A percentile compares a stretch with the other conserved stretches of the same genome.
Conservation (phyloP, 352 stramenopile species). For the Globisporangium ultimum region DNA sequence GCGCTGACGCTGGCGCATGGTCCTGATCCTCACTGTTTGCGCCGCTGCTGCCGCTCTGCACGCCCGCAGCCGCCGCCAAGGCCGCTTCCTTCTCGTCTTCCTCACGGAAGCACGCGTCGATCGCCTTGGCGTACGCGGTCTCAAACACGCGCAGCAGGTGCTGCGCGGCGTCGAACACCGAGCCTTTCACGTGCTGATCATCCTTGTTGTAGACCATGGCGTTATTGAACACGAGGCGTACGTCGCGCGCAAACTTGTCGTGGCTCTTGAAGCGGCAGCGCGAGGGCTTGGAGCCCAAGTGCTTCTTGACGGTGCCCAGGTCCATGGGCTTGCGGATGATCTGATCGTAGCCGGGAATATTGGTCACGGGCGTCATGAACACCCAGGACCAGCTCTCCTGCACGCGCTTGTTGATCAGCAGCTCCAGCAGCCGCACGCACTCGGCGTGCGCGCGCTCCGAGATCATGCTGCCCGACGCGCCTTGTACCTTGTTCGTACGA, state of each 20-base stretch:
- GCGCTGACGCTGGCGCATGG: conserved; percentile 1
- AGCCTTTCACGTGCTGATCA: conserved; percentile 70
- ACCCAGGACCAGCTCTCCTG: conserved; percentile 87
- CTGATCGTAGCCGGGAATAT: conserved; percentile 63
- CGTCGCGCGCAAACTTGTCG: conserved; percentile 80
- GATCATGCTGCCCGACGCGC: conserved; percentile 40
- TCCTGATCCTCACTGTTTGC: conserved; percentile 28
- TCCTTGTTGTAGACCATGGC: conserved; percentile 77
- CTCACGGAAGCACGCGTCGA: conserved; percentile 53
- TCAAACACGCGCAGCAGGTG: conserved; percentile 81
- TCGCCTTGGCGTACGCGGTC: conserved; percentile 71
- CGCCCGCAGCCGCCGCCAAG: conserved; percentile 2
- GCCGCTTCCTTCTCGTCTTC: conserved; percentile 16
- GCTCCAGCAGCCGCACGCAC: conserved; percentile 75
- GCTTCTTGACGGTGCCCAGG: conserved; percentile 70
- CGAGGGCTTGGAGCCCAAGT: conserved; percentile 73
- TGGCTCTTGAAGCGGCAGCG: conserved; percentile 83
- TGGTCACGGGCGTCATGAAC: conserved; percentile 72
- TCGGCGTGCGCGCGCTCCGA: conserved; percentile 67
- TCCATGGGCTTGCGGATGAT: conserved; percentile 86
- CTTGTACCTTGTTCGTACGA: not conserved
- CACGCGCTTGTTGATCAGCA: conserved; percentile 76
- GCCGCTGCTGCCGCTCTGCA: conserved; percentile 6
- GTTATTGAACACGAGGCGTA: conserved; percentile 84
- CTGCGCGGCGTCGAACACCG: conserved; percentile 76